Evolutionary conservation across 805 yeast species (phyloP).

Genomic region (Yarrowia bubula): DNA sequence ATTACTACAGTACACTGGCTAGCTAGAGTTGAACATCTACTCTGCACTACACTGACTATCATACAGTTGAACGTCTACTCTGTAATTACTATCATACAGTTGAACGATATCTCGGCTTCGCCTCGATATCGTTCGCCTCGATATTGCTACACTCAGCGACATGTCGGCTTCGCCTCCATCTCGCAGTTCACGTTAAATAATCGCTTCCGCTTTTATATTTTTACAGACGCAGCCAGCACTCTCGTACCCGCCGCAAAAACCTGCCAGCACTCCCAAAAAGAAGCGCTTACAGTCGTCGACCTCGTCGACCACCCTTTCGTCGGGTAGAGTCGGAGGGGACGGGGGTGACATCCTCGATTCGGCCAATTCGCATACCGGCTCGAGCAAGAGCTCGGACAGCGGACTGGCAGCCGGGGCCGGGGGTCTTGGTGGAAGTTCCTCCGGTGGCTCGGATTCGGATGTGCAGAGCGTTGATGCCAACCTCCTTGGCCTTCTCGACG

Average conservation of each 20-base stretch:
- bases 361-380: slow-evolving; percentile 99
- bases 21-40: too few species aligned
- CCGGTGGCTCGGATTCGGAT: slow-evolving; percentile 99
- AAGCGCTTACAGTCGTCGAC: slow-evolving; percentile 84
- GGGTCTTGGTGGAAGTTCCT: slow-evolving; percentile 99
- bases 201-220: slow-evolving; percentile 21
- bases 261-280: not conserved
- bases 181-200: not conserved
- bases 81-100: too few species aligned
- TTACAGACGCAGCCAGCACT: not conserved
- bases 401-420: slow-evolving; percentile 99
- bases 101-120: too few species aligned
- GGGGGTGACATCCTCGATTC: slow-evolving; percentile 99
- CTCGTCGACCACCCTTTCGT: slow-evolving; percentile 99
- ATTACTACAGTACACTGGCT: too few species aligned
- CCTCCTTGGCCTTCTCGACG: slow-evolving; percentile 98
- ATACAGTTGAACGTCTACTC: too few species aligned
- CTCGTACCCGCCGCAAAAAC: not conserved
- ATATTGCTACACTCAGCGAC: too few species aligned
- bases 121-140: too few species aligned
- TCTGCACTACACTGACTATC: too few species aligned
- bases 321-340: slow-evolving; percentile 99
- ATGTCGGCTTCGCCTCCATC: too few species aligned
- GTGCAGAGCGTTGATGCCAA: slow-evolving; percentile 99
- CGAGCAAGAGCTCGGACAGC: slow-evolving; percentile 99